phyloP scores from a whole-genome alignment of 1,284 basidiomycete species.

The Tylopilus sp. region DNA sequence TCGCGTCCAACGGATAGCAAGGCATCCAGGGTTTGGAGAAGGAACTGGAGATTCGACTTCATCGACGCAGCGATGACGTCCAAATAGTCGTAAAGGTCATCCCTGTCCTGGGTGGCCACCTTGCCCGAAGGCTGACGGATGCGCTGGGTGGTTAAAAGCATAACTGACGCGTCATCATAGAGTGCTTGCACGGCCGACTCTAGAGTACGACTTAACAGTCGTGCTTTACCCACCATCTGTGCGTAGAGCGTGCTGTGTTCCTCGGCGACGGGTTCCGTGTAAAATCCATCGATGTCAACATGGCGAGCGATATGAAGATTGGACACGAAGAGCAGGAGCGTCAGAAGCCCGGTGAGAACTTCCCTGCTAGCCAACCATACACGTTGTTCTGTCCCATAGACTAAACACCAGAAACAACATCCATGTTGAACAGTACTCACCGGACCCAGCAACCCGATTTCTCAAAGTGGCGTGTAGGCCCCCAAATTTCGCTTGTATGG shows the following conservation, averaged over 20 bases:
- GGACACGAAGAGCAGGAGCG: constrained; percentile 53
- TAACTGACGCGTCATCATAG: constrained; percentile 60
- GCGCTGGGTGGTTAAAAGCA: constrained; percentile 55
- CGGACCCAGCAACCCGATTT: constrained; percentile 36
- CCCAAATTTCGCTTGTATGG: constrained; percentile 47
- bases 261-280: constrained; percentile 40
- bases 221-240: constrained; percentile 60
- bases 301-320: constrained; percentile 72
- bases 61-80: constrained; percentile 47
- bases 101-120: constrained; percentile 33
- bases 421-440: constrained; percentile 33
- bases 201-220: constrained; percentile 59
- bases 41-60: constrained; percentile 48
- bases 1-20: constrained; percentile 61
- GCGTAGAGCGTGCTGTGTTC: constrained; percentile 48
- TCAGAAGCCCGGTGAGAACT: constrained; percentile 49
- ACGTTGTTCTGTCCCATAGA: constrained; percentile 19
- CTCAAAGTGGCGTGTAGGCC: constrained; percentile 39
- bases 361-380: constrained; percentile 41
- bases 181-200: constrained; percentile 65
- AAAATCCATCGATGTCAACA: constrained; percentile 72
- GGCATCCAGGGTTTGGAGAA: constrained; percentile 57
- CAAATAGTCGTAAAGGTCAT: constrained; percentile 43
- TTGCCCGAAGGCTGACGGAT: constrained; percentile 40
- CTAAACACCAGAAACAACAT: constrained; percentile 11